Evolutionary conservation across 2,329 filamentous ascomycete genomes (phyloP), one percentile per base, ranked within the genome.

Genomic region (Madurella mycetomatis): DNA sequence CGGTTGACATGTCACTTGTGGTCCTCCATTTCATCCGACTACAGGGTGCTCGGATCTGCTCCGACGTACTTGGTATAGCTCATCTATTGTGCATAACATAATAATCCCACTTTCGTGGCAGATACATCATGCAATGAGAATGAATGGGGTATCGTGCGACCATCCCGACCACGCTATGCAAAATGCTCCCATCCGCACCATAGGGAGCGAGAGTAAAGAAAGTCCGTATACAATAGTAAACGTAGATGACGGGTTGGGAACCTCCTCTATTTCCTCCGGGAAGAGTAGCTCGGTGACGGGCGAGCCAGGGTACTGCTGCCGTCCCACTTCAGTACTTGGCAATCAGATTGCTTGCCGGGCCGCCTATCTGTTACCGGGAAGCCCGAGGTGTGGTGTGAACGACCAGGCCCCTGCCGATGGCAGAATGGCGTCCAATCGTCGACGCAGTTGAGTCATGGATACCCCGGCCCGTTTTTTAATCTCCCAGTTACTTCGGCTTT

Each of bases 61-160:
- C n/a, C n/a, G n/a, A n/a, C 7, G 25, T 25, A 25, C 25, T 3
- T 25, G 3, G 25, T 25, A 25, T 25, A 25, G 25, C 25, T 25
- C 7, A 7, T 25, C 25, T 25, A 25, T 25, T 7, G 25, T 37
- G 13, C 13, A 37, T 37, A 11, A 15, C 13, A 37, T 37, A 34
- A 34, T 34, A 37, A 37, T 37, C 25, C 25, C 25, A 7, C 25
- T 7, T 25, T 25, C 25, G 25, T 25, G 25, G 25, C 11, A 15
- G 34, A 37, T 37, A 15, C 34, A 45, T 32, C 39, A 16, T 51
- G 54, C 46, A 42, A 53, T 41, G 49, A 40, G 40, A 55, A 51
- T 32, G 47, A 30, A 47, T 18, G 12, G 31, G 44, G 53, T 55
- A 51, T 53, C 49, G 46, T 52, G 54, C 45, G 48, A 15, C 40